Evolutionary conservation across 176 grass and related monocot genomes (phyloP).

Genomic region (Hordeum vulgare): MorexV3_pseudomolecules_assembly NC_058520.1:377542486-377542985

Average conservation of each 20-base stretch:
- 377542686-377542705: slow-evolving; percentile 54
- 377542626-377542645: slow-evolving; percentile 77
- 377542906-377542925: slow-evolving; percentile 86
- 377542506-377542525: slow-evolving; percentile 71
- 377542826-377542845: slow-evolving; percentile 17
- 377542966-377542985: slow-evolving; percentile 92
- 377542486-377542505: slow-evolving; percentile 71
- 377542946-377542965: slow-evolving; percentile 76
- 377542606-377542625: slow-evolving; percentile 73
- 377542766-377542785: slow-evolving; percentile 63
- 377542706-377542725: slow-evolving; percentile 53
- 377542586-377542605: slow-evolving; percentile 65
- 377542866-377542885: slow-evolving; percentile 63
- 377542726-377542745: slow-evolving; percentile 58
- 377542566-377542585: slow-evolving; percentile 70
- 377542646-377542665: slow-evolving; percentile 68
- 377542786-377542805: slow-evolving; percentile 18
- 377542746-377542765: slow-evolving; percentile 79
- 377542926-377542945: slow-evolving; percentile 78
- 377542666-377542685: slow-evolving; percentile 54
- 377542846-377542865: slow-evolving; percentile 13
- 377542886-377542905: slow-evolving; percentile 81
- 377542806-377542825: background rate
- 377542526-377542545: slow-evolving; percentile 50
- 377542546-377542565: slow-evolving; percentile 59